phyloP scores from a whole-genome alignment of 768 basidiomycete genomes.

The Lactarius hengduanensis region DNA sequence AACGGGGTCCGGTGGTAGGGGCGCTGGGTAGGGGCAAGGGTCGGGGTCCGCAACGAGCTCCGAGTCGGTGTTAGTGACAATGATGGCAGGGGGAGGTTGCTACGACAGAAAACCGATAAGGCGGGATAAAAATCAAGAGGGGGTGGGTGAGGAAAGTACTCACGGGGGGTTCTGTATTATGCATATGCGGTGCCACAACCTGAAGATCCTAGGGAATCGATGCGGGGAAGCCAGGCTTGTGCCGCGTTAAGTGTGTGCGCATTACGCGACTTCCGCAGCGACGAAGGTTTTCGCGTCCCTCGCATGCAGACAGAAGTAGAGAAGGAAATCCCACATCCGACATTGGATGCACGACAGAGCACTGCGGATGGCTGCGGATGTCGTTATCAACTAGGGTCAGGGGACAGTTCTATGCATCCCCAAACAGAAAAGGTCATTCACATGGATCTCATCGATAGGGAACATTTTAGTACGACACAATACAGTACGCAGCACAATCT shows the following conservation, averaged over 20 bases:
- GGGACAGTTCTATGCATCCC: background rate
- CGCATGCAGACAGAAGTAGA: background rate
- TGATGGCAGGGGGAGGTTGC: background rate
- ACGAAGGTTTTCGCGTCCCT: background rate
- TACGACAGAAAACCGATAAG: background rate
- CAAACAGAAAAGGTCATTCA: background rate
- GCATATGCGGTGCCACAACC: constrained; percentile 20
- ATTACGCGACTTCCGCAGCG: constrained; percentile 8
- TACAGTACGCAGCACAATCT: background rate
- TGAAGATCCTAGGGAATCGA: background rate
- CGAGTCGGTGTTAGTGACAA: constrained; percentile 4
- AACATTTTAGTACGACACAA: background rate
- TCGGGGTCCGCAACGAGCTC: background rate
- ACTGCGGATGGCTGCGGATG: constrained; percentile 18
- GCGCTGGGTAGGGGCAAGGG: background rate
- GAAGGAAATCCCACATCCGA: too few relatives aligned
- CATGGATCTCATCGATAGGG: background rate
- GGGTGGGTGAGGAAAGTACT: background rate
- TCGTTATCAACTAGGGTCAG: background rate
- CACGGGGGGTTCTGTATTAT: background rate
- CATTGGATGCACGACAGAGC: too few relatives aligned
- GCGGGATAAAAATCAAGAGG: background rate
- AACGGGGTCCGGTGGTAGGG: background rate
- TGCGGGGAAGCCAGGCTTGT: background rate
- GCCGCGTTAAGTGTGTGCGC: constrained; percentile 13